These are phyloP conservation scores for Taiwanofungus camphoratus DNA, from an alignment of 1,284 basidiomycete species.

Conservation along the genomic window DNA sequence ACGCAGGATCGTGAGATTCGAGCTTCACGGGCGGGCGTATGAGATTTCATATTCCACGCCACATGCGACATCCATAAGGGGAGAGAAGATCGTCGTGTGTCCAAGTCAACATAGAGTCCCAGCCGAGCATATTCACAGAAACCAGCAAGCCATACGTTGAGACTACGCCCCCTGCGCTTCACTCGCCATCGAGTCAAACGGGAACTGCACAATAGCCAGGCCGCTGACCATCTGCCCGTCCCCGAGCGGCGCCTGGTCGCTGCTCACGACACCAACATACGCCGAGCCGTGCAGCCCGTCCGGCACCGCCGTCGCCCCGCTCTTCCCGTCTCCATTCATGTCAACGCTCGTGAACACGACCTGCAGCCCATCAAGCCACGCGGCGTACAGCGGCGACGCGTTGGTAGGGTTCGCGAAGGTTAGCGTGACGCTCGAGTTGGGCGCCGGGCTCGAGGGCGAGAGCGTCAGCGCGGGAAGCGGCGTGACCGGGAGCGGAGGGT, in stretches of 20 bases:
- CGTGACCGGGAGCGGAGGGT: conserved; percentile 34
- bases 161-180: too few species aligned
- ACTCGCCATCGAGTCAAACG: conserved; percentile 15
- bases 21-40: too few species aligned
- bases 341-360: conserved; percentile 14
- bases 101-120: too few species aligned
- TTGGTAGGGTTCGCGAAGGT: conserved; percentile 10
- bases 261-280: conserved; percentile 18
- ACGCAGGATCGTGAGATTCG: too few species aligned
- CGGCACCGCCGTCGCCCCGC: conserved; percentile 16
- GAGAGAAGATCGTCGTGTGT: too few species aligned
- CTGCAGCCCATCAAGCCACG: conserved; percentile 15
- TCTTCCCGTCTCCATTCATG: conserved; percentile 4
- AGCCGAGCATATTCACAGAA: too few species aligned
- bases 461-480: conserved; percentile 33
- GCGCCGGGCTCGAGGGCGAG: conserved; percentile 17
- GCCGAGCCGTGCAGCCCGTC: conserved; percentile 15
- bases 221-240: conserved; percentile 15
- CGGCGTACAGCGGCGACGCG: conserved; percentile 13
- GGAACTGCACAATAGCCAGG: conserved; percentile 16
- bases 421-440: conserved; percentile 27
- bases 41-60: too few species aligned
- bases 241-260: conserved; percentile 9
- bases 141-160: too few species aligned
- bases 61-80: too few species aligned